Evolutionary conservation across 805 yeast genomes (phyloP), one percentile per base, ranked within the genome.

Genomic region (Priceomyces melissophilus): DNA sequence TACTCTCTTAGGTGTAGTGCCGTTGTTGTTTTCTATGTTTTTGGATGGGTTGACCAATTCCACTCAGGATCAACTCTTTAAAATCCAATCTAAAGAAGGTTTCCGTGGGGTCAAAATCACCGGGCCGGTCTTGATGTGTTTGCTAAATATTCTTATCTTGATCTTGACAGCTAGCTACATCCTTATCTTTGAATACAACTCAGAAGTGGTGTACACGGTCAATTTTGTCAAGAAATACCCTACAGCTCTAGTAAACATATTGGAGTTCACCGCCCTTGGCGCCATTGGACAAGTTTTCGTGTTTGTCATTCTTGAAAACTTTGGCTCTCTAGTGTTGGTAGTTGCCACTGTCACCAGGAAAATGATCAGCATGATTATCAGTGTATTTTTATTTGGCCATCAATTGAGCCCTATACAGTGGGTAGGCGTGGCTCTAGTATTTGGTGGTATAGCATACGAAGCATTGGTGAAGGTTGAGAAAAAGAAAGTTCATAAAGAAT

Each of bases 321-420:
- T 87, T 57, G 96, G 91, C 37, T 87, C 96, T 2, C 67, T 93
- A 44, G 77, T 86, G 0, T 69, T 93, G 40, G 89, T 91, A 23
- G 91, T 96, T 31, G 91, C 95, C 12, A 93, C 98, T 0, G 97
- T 93, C 8, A 91, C 99, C 1, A 76, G 99, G 52, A 93, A 93
- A 57, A 91, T 93, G 96, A 69, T 89, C 37, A 88, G 97, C 30
- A 91, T 93, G 98, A 73, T 89, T 27, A 63, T 91, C 39, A 85
- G 96, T 54, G 96, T 93, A 38, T 60, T 87, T 3, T 66, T 91
- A 47, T 91, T 88, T 63, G 91, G 93, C n/a, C 97, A 93, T 58
- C 57, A 60, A 4, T 73, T 93, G 48, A 70, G 65, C 26, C 6
- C 41, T 2, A 61, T 68, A 7, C 98, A 93, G 65, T 85, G 96